Evolutionary conservation across 2,329 filamentous ascomycete genomes (phyloP).

Genomic region (Trichoderma sp.): DNA sequence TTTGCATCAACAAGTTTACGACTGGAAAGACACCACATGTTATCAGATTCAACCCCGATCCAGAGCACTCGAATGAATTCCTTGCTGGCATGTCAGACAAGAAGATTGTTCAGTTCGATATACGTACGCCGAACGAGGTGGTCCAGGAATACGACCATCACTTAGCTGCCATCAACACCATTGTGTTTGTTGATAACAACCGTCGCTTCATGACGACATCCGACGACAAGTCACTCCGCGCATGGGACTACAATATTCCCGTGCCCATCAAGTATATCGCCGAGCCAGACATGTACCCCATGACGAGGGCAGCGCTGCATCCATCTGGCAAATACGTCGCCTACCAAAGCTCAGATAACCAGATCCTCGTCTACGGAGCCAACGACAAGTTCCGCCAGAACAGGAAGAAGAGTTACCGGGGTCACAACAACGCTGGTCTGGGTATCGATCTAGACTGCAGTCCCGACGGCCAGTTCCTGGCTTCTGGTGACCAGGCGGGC

Average conservation of each 20-base stretch:
- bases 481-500: slow-evolving; percentile 83
- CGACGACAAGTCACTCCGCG: slow-evolving; percentile 92
- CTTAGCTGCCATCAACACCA: slow-evolving; percentile 94
- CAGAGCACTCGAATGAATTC: slow-evolving; percentile 82
- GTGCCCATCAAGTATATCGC: slow-evolving; percentile 98
- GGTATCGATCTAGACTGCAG: slow-evolving; percentile 87
- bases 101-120: slow-evolving; percentile 98
- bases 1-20: slow-evolving; percentile 84
- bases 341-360: slow-evolving; percentile 92
- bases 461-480: slow-evolving; percentile 90
- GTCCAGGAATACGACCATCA: slow-evolving; percentile 99
- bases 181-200: slow-evolving; percentile 93
- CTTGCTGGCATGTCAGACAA: slow-evolving; percentile 97
- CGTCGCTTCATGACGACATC: slow-evolving; percentile 97
- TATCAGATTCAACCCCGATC: slow-evolving; percentile 85
- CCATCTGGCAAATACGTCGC: slow-evolving; percentile 93
- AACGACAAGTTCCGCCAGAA: slow-evolving; percentile 97
- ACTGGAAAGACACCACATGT: slow-evolving; percentile 96
- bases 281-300: slow-evolving; percentile 96
- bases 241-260: slow-evolving; percentile 98
- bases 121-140: slow-evolving; percentile 72
- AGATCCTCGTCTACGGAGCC: slow-evolving; percentile 92
- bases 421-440: slow-evolving; percentile 94
- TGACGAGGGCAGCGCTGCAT: slow-evolving; percentile 83
- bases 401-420: slow-evolving; percentile 92